Base-by-base conservation (phyloP, 768 basidiomycete genomes). In the Rhizopogon vinicolor region DNA sequence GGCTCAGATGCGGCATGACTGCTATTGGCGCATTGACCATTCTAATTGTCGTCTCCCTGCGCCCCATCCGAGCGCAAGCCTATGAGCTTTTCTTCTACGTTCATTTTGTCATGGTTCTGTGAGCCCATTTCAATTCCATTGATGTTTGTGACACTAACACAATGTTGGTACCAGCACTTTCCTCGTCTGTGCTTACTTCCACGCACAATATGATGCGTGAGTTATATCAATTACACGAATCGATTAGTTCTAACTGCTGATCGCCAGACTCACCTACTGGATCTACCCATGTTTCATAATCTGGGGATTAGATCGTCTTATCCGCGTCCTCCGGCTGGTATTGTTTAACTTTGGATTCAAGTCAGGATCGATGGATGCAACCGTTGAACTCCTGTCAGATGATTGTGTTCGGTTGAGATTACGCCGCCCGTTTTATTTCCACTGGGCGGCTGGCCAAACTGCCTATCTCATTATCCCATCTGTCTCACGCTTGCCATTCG, bases 371-470 rank as follows among this genome's bases (percentile, higher is more conserved):
- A 58, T 71, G 37, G 63, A 72, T 44, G 74, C 73, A 1, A 63
- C 57, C 29, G 64, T 72, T 25, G 75, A 77, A 52, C 59, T 74
- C 5, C 61, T 80, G 7, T 76, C 77, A 16, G 70, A 70, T 7
- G 68, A 65, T 51, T 74, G 78, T 60, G 62, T 83, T 29, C 78
- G 76, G 19, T 63, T 84, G n/a, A 70, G 73, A 13, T 60, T 82
- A 39, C 60, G 63, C 40, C 72, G 76, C 29, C 74, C 77, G 19
- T 65, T 74, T 51, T 70, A 68, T 60, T 81, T 84, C 74, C 71
- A 61, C 33, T 80, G 78, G 78, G 58, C 63, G 2, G 75, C 83
- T 0, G 83, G 83, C 2, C 84, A 85, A 63, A 75, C 72, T 41
- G 77, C 73, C 6, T 83, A 75, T 60, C 69, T 85, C 16, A 73